Base-by-base conservation (phyloP, 805 yeast genomes). In the Sugiyamaella americana region DNA sequence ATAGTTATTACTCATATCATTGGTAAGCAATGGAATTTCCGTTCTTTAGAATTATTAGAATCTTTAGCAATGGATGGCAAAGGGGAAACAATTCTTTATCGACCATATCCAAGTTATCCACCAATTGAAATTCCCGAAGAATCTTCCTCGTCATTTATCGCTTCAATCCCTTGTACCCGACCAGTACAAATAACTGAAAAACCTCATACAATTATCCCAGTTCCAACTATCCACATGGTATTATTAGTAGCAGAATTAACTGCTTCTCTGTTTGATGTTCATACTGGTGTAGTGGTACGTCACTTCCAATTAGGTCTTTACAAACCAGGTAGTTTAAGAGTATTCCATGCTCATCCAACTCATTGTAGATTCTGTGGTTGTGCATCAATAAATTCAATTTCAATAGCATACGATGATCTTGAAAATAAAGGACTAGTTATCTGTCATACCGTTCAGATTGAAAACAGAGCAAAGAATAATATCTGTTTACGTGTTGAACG, bases 361-460 rank as follows among this genome's bases (percentile, higher is more conserved):
- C 95, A 87, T 66, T 87, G 96, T 65, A 74, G 84, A 40, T 87
- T 87, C 64, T 87, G 96, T 69, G 96, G 96, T 2, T 83, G 94
- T 67, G 87, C 85, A 0, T 82, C 95, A 0, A 75, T 87, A 36
- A 73, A 79, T 19, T 75, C 89, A 2, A 73, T 87, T 44, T 81
- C 91, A 1, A 69, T 87, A 18, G 81, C 82, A 1, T 87, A 87
- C 62, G 79, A 82, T 19, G 84, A 81, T 51, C 59, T 62, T 21
- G 82, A 78, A 48, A 68, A 72, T 2, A 52, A 51, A 2, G 73
- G 72, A 3, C 74, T 78, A 5, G 62, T 85, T 43, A 79, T 83
- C 4, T 67, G 85, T 67, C 95, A 87, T 57, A 82, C 93, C 0
- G 82, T 79, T 57, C 76, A 76, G 38, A 77, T 82, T 40, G 85